Conservation (phyloP, 2,329 filamentous ascomycete species). For the Alternaria consortialis region DNA sequence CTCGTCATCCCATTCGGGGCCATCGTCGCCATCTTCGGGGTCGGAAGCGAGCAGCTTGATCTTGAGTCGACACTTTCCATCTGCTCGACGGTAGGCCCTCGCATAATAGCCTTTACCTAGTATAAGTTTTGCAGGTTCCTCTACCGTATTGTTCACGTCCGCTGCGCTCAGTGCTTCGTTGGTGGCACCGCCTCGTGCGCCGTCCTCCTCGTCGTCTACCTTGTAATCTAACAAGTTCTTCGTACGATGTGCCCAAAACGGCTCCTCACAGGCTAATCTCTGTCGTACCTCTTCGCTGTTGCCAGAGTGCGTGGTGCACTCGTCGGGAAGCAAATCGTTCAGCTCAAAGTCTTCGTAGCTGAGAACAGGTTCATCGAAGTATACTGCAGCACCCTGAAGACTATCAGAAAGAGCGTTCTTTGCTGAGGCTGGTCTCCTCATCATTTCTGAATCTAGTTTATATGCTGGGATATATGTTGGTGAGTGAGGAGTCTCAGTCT, state of each 20-base stretch:
- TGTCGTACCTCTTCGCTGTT: background rate
- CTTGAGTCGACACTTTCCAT: slow-evolving; percentile 4
- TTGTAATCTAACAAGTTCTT: background rate
- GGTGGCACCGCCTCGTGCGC: background rate
- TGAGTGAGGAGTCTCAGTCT: slow-evolving; percentile 8
- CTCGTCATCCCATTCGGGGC: background rate
- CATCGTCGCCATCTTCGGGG: background rate
- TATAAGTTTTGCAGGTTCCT: background rate
- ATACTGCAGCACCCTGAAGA: background rate
- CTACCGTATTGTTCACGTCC: background rate
- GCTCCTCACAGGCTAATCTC: background rate
- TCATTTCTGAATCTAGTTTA: background rate
- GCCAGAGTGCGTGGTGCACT: background rate
- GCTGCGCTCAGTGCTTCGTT: background rate
- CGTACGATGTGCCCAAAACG: background rate
- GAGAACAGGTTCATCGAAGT: background rate
- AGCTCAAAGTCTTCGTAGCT: background rate
- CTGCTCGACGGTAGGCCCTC: slow-evolving; percentile 4
- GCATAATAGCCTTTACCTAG: background rate
- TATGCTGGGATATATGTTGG: slow-evolving; percentile 5
- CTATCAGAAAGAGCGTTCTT: slow-evolving; percentile 33
- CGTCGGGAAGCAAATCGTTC: background rate
- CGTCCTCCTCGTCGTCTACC: background rate
- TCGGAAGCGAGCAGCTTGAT: background rate
- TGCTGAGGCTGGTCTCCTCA: slow-evolving; percentile 36